These are phyloP conservation scores for Candida hispaniensis DNA, from an alignment of 805 yeast species.

Conservation along the genomic window DNA sequence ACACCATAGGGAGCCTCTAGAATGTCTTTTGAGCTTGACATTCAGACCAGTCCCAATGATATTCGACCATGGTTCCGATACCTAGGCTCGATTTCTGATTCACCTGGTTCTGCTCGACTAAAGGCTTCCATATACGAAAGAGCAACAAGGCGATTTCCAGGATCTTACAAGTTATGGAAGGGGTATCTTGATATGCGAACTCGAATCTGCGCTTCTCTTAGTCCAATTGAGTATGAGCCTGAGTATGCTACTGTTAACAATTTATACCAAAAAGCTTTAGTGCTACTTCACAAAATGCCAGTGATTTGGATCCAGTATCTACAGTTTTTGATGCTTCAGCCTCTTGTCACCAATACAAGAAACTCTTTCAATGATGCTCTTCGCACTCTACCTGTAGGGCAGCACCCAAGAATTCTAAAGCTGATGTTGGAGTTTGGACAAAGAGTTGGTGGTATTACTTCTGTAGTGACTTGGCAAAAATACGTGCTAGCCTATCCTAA, in stretches of 20 bases:
- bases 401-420: slow-evolving; percentile 48
- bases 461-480: slow-evolving; percentile 29
- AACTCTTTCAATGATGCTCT: slow-evolving; percentile 42
- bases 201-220: slow-evolving; percentile 25
- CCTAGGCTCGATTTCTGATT: slow-evolving; percentile 18
- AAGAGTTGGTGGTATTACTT: slow-evolving; percentile 35
- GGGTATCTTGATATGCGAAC: slow-evolving; percentile 37
- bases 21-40: slow-evolving; percentile 36
- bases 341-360: slow-evolving; percentile 34
- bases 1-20: too few species aligned
- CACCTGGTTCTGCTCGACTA: slow-evolving; percentile 1
- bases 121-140: slow-evolving; percentile 38
- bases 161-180: slow-evolving; percentile 48
- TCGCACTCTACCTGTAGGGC: slow-evolving; percentile 38
- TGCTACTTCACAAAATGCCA: slow-evolving; percentile 36
- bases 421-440: slow-evolving; percentile 42
- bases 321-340: slow-evolving; percentile 32
- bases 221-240: slow-evolving; percentile 24
- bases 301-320: slow-evolving; percentile 44
- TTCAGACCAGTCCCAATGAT: slow-evolving; percentile 32
- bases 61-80: slow-evolving; percentile 34
- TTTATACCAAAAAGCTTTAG: slow-evolving; percentile 40
- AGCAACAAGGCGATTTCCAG: slow-evolving; percentile 36
- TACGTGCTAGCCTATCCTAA: slow-evolving; percentile 26
- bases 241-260: slow-evolving; percentile 33